phyloP scores from a whole-genome alignment of 2,329 filamentous ascomycete species.

The Gremmenia infestans region DNA sequence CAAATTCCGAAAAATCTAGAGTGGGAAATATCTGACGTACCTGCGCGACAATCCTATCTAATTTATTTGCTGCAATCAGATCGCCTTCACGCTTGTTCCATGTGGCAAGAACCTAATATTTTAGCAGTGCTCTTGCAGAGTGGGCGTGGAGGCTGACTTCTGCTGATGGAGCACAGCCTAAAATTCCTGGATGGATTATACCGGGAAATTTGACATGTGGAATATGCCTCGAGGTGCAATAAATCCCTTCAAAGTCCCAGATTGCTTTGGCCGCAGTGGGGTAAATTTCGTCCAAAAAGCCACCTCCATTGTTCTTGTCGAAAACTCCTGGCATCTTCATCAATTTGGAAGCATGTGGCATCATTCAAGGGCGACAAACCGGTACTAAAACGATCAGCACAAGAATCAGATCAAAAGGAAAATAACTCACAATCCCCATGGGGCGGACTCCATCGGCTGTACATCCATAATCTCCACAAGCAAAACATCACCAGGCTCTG shows the following conservation, averaged over 20 bases:
- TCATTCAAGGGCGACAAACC: constrained; percentile 13
- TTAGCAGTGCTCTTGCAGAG: neutral
- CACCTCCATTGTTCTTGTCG: constrained; percentile 74
- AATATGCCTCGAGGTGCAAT: constrained; percentile 81
- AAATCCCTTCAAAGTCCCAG: constrained; percentile 73
- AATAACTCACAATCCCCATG: constrained; percentile 86
- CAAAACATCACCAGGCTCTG: constrained; percentile 73
- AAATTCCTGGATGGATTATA: constrained; percentile 85
- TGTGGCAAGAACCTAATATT: constrained; percentile 54
- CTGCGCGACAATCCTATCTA: constrained; percentile 65
- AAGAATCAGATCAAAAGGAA: neutral
- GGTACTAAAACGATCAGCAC: constrained; percentile 16
- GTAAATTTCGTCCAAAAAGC: constrained; percentile 83
- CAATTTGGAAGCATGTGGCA: neutral
- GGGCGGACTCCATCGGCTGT: constrained; percentile 77
- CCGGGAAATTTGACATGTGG: constrained; percentile 84
- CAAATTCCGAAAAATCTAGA: too few species aligned
- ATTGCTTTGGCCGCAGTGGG: constrained; percentile 73
- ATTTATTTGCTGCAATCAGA: constrained; percentile 64
- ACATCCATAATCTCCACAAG: constrained; percentile 91
- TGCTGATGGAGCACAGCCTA: constrained; percentile 80
- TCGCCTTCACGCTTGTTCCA: constrained; percentile 85
- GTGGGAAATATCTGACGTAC: too few species aligned
- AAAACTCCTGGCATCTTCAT: constrained; percentile 43
- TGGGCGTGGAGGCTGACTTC: constrained; percentile 16